phyloP scores from a whole-genome alignment of 164 flowering plant genomes.

The Umbilicus rupestris region DNA sequence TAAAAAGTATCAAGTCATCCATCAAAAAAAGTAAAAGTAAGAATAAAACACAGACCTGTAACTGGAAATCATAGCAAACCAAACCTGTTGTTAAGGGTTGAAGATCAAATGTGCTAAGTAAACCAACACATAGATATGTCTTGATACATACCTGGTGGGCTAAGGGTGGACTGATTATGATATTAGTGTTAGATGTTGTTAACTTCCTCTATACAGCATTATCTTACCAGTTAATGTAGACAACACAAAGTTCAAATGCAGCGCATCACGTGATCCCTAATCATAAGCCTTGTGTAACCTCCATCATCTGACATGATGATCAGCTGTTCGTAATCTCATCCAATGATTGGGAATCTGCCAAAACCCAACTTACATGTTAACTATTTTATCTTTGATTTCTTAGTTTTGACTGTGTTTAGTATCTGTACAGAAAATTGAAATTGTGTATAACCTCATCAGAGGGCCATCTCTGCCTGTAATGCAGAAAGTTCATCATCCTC shows the following conservation, averaged over 20 bases:
- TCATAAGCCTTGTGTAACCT: background rate
- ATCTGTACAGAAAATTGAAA: background rate
- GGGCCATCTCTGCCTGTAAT: conserved; percentile 22
- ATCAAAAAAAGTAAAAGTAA: no score
- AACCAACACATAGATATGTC: no score
- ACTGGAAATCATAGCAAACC: no score
- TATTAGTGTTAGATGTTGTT: background rate
- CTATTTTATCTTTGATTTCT: background rate
- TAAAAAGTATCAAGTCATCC: no score
- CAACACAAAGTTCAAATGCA: background rate
- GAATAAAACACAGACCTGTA: no score
- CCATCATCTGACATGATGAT: background rate
- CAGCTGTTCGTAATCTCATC: background rate
- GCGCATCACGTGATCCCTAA: background rate
- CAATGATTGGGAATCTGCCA: background rate
- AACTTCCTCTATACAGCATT: background rate
- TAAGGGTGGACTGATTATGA: background rate
- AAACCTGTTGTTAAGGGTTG: no score
- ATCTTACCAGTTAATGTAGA: background rate
- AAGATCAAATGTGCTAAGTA: no score
- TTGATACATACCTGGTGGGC: no score
- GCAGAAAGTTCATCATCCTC: conserved; percentile 21
- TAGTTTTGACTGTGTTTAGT: background rate
- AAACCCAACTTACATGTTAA: background rate
- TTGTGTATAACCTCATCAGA: conserved; percentile 10